Conservation (phyloP, 2,329 filamentous ascomycete species). For the Cytospora schulzeri region DNA sequence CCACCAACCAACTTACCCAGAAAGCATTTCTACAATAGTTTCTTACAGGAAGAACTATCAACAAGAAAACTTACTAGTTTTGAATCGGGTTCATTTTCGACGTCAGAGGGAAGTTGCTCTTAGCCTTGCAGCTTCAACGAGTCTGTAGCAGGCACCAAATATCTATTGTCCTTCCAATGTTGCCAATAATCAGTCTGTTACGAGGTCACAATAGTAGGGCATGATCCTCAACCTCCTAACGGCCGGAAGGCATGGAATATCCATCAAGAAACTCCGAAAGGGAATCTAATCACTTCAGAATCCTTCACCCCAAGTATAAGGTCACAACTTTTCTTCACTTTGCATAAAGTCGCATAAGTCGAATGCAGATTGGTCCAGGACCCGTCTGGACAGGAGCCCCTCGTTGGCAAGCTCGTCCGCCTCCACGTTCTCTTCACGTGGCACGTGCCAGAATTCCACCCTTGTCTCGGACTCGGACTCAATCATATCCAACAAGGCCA, state of each 20-base stretch:
- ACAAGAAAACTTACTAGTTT: too few relatives aligned
- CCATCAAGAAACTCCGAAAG: too few relatives aligned
- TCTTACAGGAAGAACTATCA: neutral
- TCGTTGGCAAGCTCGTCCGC: neutral
- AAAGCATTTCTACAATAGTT: neutral
- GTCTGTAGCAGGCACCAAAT: too few relatives aligned
- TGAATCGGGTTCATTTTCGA: too few relatives aligned
- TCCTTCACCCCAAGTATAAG: neutral
- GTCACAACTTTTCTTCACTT: neutral
- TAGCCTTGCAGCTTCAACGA: too few relatives aligned
- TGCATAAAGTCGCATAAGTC: neutral
- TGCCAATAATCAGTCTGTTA: too few relatives aligned
- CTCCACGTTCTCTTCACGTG: neutral
- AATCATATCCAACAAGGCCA: neutral
- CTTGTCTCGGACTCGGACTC: neutral
- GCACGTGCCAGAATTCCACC: neutral
- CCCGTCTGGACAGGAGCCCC: neutral
- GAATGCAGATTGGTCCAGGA: neutral
- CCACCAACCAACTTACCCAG: slow-evolving; percentile 3
- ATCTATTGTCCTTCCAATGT: too few relatives aligned
- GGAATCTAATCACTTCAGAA: too few relatives aligned
- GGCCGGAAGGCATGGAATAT: too few relatives aligned
- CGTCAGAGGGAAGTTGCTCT: too few relatives aligned
- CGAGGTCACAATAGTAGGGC: too few relatives aligned
- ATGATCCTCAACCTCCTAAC: too few relatives aligned